These are phyloP conservation scores for Fusarium sarcochroum DNA, from an alignment of 2,329 filamentous ascomycete species.

Conservation along the genomic window DNA sequence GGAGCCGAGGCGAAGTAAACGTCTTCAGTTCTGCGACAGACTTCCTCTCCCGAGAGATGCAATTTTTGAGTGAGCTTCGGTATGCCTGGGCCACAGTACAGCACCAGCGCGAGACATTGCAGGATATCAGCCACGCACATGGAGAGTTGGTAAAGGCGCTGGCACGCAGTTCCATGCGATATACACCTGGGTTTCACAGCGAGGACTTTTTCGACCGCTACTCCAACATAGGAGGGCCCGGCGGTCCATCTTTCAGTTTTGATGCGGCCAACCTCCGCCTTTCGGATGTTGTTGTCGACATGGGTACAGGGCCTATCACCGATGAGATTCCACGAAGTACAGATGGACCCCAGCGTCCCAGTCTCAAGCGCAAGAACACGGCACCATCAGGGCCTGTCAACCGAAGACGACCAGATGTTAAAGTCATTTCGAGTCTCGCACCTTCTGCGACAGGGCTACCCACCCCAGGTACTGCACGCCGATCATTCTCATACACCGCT, in stretches of 20 bases:
- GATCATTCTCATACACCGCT: slow-evolving; percentile 55
- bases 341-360: slow-evolving; percentile 53
- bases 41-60: slow-evolving; percentile 83
- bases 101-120: slow-evolving; percentile 83
- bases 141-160: slow-evolving; percentile 82
- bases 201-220: slow-evolving; percentile 93
- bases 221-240: slow-evolving; percentile 67
- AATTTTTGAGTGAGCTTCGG: slow-evolving; percentile 81
- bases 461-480: slow-evolving; percentile 54
- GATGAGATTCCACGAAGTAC: slow-evolving; percentile 60
- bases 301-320: slow-evolving; percentile 69
- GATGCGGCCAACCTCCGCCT: slow-evolving; percentile 83
- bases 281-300: slow-evolving; percentile 74
- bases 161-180: slow-evolving; percentile 75
- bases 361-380: slow-evolving; percentile 66
- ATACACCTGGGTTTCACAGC: slow-evolving; percentile 84
- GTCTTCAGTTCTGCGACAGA: slow-evolving; percentile 75
- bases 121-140: slow-evolving; percentile 84
- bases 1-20: slow-evolving; percentile 67
- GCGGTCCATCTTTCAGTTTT: slow-evolving; percentile 73
- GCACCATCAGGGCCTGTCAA: slow-evolving; percentile 54
- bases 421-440: slow-evolving; percentile 50
- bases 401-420: slow-evolving; percentile 58
- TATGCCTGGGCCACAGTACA: slow-evolving; percentile 84
- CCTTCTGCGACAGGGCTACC: slow-evolving; percentile 47